These are phyloP conservation scores for Hypholoma fasciculare DNA, from an alignment of 768 basidiomycete species.

Conservation along the genomic window DNA sequence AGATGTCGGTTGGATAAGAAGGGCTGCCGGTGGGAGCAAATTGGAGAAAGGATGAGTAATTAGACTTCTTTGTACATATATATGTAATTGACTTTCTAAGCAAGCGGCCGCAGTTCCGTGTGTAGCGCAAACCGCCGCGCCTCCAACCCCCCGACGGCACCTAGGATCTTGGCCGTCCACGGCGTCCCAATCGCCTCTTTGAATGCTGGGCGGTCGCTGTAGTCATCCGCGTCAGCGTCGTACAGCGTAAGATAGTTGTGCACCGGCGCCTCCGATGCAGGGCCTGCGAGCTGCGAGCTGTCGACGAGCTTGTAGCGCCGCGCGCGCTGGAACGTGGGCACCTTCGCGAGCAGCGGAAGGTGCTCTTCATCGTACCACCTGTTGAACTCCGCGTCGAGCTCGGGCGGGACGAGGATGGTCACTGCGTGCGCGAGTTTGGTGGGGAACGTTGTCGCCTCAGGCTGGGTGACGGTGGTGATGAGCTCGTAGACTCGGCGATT, in stretches of 20 bases:
- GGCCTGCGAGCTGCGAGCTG: neutral
- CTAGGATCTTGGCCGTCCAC: neutral
- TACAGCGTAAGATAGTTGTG: neutral
- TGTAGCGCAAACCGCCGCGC: neutral
- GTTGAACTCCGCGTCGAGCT: conserved; percentile 31
- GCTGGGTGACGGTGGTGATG: conserved; percentile 16
- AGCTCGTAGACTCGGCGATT: conserved; percentile 26
- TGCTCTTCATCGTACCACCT: conserved; percentile 38
- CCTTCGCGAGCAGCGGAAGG: conserved; percentile 26
- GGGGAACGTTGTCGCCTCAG: conserved; percentile 11
- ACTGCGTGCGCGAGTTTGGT: conserved; percentile 23
- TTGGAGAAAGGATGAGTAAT: too few species aligned
- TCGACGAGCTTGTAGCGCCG: conserved; percentile 29
- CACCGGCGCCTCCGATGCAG: neutral
- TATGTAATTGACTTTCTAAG: too few species aligned
- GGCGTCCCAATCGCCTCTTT: neutral
- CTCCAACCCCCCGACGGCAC: neutral
- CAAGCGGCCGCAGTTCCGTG: neutral
- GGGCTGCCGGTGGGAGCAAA: too few species aligned
- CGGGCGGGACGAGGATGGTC: conserved; percentile 16
- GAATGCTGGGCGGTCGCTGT: neutral
- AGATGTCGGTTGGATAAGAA: too few species aligned
- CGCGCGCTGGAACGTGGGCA: conserved; percentile 29
- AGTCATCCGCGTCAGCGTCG: neutral
- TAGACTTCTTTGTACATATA: too few species aligned